phyloP scores from a whole-genome alignment of 2,329 filamentous ascomycete species.

The Paraphaeosphaeria minitans region DNA sequence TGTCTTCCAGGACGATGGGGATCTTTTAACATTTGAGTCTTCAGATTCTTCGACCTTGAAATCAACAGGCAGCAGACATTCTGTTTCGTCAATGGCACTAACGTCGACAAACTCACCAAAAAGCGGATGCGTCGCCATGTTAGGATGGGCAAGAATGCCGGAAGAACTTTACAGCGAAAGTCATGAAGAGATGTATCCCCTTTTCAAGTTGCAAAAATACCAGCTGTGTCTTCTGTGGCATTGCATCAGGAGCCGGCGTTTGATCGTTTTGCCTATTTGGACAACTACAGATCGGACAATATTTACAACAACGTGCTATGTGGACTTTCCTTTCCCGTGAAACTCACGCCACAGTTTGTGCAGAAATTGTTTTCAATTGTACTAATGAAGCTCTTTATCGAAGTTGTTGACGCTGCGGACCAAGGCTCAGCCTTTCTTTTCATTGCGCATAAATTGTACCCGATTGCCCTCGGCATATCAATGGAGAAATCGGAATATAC shows the following conservation, averaged over 20 bases:
- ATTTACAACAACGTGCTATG: neutral
- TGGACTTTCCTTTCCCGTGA: conserved; percentile 2
- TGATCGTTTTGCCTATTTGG: neutral
- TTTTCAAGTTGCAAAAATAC: neutral
- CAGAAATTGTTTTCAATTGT: conserved; percentile 1
- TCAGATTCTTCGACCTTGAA: neutral
- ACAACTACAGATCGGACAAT: neutral
- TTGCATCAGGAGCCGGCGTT: neutral
- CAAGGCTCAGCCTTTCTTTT: neutral
- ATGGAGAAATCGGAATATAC: conserved; percentile 2
- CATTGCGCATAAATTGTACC: conserved; percentile 5
- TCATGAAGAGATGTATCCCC: neutral
- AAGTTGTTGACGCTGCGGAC: neutral
- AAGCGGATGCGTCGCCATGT: conserved; percentile 10
- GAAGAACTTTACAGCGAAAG: conserved; percentile 5
- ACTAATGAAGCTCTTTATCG: neutral
- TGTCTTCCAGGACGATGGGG: neutral
- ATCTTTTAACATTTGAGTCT: neutral
- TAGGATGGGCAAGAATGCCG: conserved; percentile 12
- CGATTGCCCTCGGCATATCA: neutral
- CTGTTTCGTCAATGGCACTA: conserved; percentile 5
- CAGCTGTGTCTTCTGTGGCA: neutral
- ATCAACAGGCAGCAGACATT: conserved; percentile 3
- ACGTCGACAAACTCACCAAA: neutral
- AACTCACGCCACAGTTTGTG: neutral